These are phyloP conservation scores for Plantago elongata DNA, from an alignment of 257 asterid species.

Conservation along the genomic window DNA sequence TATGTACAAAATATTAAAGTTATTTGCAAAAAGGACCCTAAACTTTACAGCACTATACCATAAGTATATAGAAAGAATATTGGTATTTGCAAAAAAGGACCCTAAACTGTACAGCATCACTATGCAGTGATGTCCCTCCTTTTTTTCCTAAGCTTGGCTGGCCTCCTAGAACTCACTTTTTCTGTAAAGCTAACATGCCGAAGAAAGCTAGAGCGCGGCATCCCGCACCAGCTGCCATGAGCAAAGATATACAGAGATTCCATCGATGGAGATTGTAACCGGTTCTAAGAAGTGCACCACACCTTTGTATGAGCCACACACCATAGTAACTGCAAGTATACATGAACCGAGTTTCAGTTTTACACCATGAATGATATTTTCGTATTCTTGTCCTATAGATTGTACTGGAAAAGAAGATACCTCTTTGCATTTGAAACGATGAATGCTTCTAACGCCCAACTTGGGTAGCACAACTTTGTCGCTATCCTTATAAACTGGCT, in stretches of 20 bases:
- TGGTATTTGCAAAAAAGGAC: too few species aligned
- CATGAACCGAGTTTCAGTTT: neutral
- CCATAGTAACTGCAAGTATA: constrained; percentile 42
- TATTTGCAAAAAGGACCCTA: too few species aligned
- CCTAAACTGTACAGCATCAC: too few species aligned
- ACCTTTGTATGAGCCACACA: constrained; percentile 60
- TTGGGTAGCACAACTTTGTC: constrained; percentile 58
- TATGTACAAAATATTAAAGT: too few species aligned
- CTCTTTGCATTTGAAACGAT: constrained; percentile 73
- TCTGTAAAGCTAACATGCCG: constrained; percentile 41
- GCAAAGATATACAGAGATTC: constrained; percentile 42
- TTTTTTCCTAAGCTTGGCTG: too few species aligned
- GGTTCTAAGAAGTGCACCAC: constrained; percentile 41
- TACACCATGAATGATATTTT: neutral
- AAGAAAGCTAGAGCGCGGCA: constrained; percentile 49
- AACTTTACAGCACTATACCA: too few species aligned
- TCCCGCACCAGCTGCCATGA: constrained; percentile 39
- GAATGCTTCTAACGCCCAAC: constrained; percentile 96
- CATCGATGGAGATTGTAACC: constrained; percentile 43
- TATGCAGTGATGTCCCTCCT: too few species aligned
- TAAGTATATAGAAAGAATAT: too few species aligned
- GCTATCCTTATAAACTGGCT: constrained; percentile 36
- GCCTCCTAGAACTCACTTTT: constrained; percentile 27
- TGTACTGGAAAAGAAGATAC: constrained; percentile 22
- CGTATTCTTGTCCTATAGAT: too few species aligned